Evolutionary conservation across 129 eudicot genomes (phyloP).

Genomic region (Flaveria trinervia): DNA sequence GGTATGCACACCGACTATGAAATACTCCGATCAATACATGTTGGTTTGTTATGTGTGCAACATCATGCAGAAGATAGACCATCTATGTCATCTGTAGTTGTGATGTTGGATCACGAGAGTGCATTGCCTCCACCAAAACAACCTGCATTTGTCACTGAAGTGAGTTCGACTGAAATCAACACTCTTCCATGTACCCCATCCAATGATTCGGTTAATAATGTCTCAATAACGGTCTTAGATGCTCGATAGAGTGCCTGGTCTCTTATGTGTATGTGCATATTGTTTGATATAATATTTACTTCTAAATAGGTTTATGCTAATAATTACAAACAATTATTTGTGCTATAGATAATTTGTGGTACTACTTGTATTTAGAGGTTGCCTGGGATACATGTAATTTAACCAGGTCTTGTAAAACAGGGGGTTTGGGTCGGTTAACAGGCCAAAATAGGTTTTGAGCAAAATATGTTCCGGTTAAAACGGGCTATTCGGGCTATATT

Average conservation of each 20-base stretch:
- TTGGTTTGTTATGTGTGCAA: constrained; percentile 37
- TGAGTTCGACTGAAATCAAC: neutral
- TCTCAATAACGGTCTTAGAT: neutral
- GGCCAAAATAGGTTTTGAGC: too few species aligned
- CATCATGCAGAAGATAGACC: constrained; percentile 37
- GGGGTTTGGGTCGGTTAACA: too few species aligned
- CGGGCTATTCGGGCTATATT: too few species aligned
- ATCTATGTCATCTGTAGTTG: constrained; percentile 13
- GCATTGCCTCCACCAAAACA: neutral
- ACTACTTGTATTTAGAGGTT: too few species aligned
- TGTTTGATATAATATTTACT: too few species aligned
- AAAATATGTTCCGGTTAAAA: too few species aligned
- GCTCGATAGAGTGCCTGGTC: neutral
- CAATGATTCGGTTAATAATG: neutral
- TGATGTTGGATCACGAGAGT: neutral
- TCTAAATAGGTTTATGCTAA: too few species aligned
- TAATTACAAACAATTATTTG: too few species aligned
- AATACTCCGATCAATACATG: constrained; percentile 18
- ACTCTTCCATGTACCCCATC: neutral
- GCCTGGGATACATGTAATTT: too few species aligned
- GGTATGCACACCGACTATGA: neutral
- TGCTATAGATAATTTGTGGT: too few species aligned
- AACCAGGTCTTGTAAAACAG: too few species aligned
- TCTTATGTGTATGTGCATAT: neutral
- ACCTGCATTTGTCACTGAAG: constrained; percentile 2